Evolutionary conservation across 225 moss, liverwort and hornwort species (phyloP).

Genomic region (Pseudisothecium myosuroides): DNA sequence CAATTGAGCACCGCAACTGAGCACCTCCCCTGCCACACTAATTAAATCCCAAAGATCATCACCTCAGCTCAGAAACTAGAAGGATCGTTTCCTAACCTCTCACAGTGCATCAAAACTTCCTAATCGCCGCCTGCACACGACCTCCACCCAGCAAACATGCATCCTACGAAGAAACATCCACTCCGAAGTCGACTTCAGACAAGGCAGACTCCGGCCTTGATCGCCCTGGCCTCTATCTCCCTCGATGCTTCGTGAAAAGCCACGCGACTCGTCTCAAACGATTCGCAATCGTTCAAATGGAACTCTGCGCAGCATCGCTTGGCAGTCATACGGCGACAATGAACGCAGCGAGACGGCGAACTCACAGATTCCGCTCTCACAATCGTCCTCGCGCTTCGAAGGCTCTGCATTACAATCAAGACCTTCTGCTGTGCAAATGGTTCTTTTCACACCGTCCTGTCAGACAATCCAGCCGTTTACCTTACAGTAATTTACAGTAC

Average conservation of each 20-base stretch:
- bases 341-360: not conserved
- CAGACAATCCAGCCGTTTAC: not conserved
- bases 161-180: slow-evolving; percentile 1
- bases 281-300: not conserved
- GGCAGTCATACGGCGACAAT: not conserved
- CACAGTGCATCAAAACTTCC: not conserved
- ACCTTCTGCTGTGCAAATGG: not conserved
- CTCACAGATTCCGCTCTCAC: not conserved
- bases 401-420: not conserved
- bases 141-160: slow-evolving; percentile 18
- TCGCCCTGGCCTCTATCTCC: not conserved
- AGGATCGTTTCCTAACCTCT: not conserved
- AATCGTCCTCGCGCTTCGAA: not conserved
- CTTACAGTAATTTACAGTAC: not conserved
- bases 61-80: not conserved
- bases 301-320: not conserved
- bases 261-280: not conserved
- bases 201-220: not conserved
- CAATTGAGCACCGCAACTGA: not conserved
- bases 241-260: not conserved
- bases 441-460: not conserved
- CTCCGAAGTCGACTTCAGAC: not conserved
- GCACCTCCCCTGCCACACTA: not conserved
- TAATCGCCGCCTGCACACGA: slow-evolving; percentile 19
- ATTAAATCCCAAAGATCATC: not conserved